Base-by-base conservation (phyloP, 345 rosid species). In the Eucalyptus tenuipes region DNA sequence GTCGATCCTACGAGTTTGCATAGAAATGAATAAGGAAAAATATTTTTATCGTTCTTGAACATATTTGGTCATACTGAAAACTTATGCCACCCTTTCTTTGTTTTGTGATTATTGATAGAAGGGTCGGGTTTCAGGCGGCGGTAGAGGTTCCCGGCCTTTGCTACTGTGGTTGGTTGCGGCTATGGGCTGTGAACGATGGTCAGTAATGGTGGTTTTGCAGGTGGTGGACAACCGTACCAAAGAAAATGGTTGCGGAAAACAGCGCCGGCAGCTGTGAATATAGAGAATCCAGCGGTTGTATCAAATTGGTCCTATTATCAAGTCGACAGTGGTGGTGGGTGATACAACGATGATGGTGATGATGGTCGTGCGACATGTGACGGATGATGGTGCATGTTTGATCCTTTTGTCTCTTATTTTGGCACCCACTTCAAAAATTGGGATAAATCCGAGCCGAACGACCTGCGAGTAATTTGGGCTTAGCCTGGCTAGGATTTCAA, bases 41-140 rank as follows among this genome's bases (percentile, higher is more conserved):
- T 53, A 53, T 53, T 53, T 20, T 53, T 20, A 20, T 53, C 5
- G 0, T 52, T 20, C 10, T 18, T 8, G 24, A 20, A 52, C 1
- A 18, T 52, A 52, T 52, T 52, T 52, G 10, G 0, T 20, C 27
- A 53, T 1, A 53, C 0, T 1, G 13, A 55, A 55, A 55, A 55
- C 5, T 24, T 55, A 55, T 11, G 16, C 66, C 15, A 13, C 31
- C 66, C n/a, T 27, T 12, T 27, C 31, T 59, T 12, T 59, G 66
- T 59, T 59, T 59, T 27, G 66, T 12, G 31, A n/a, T n/a, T n/a
- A n/a, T n/a, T n/a, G n/a, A n/a, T n/a, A n/a, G n/a, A n/a, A 55
- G 29, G 61, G 1, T 55, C 27, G 3, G 61, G 27, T 55, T 55
- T 55, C 61, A 55, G 61, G 61, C 27, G 61, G 61, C 27, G 25